phyloP scores from a whole-genome alignment of 1,284 basidiomycete genomes.

The Mycosarcoma mackinlayi region DNA sequence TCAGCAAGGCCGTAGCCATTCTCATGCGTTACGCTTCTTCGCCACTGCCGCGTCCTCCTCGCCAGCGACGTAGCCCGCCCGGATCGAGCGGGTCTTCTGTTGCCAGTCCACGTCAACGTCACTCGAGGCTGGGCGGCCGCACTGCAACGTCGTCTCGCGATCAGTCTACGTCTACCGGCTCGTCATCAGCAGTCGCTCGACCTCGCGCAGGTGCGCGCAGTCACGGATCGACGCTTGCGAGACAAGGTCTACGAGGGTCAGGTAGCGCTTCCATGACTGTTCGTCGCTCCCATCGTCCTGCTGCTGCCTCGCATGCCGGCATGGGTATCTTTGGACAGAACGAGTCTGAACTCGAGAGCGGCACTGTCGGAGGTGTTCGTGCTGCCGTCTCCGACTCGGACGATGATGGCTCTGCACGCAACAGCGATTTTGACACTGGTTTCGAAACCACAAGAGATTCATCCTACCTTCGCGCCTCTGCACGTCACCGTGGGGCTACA shows the following conservation, averaged over 20 bases:
- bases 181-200: not conserved
- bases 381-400: constrained; percentile 42
- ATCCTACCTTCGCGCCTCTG: not conserved
- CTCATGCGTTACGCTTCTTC: constrained; percentile 44
- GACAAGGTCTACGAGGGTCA: constrained; percentile 3
- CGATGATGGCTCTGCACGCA: constrained; percentile 15
- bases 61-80: constrained; percentile 13
- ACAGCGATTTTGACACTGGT: constrained; percentile 7
- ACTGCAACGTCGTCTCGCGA: not conserved
- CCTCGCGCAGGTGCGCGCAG: constrained; percentile 8
- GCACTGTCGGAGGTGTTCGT: constrained; percentile 52
- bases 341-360: constrained; percentile 52
- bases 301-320: constrained; percentile 16
- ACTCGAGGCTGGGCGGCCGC: constrained; percentile 7
- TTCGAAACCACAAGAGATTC: not conserved
- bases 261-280: not conserved
- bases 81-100: constrained; percentile 12
- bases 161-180: not conserved
- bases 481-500: too few relatives aligned
- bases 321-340: constrained; percentile 53
- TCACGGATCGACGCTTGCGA: constrained; percentile 1
- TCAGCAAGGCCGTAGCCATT: constrained; percentile 55
- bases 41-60: constrained; percentile 28
- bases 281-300: constrained; percentile 6
- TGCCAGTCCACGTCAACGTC: constrained; percentile 13